Base-by-base conservation (phyloP, 1,284 basidiomycete genomes). In the Marasmius oreades region DNA sequence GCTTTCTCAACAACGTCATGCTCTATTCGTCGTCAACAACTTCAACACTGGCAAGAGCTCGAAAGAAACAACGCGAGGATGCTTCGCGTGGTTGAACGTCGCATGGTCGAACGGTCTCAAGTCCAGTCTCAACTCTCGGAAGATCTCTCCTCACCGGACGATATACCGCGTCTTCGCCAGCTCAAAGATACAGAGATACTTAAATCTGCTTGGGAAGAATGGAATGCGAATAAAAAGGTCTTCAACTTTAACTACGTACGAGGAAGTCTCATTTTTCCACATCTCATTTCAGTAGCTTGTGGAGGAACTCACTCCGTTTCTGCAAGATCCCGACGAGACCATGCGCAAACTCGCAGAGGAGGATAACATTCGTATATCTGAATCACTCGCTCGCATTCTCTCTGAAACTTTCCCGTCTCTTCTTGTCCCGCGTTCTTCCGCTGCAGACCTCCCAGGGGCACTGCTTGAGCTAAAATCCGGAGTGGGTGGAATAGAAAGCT, bases 381-480 rank as follows among this genome's bases (percentile, higher is more conserved):
- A 71, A 3, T 70, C 73, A 20, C 76, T 93, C 18, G 70, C 77
- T 14, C 59, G 68, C 0, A 67, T 86, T 31, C 67, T 89, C 37
- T 71, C 78, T 10, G 65, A 71, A 0, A 82, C 78, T 0, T 85
- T 98, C 60, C 88, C 92, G 0, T 59, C 77, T 0, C 76, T 92
- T 4, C 81, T 98, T 55, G 77, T 94, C 0, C 92, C 92, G 0
- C 74, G 83, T 0, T 87, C 90, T 0, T 65, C 78, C 6, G 89
- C 91, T 0, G 72, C 78, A 0, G 69, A 81, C 1, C 74, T 93
- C 5, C 90, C 90, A 2, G 47, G 47, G 14, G 91, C 92, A 0
- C 77, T 98, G 55, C 74, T 99, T 56, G 96, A 98, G 63, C 75
- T 99, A 33, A 95, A 96, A 64, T 85, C 93, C 0, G 97, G 95